Evolutionary conservation across 2,329 filamentous ascomycete species (phyloP), one percentile per base, ranked within the genome.

Genomic region (Fusarium odoratissimum): DNA sequence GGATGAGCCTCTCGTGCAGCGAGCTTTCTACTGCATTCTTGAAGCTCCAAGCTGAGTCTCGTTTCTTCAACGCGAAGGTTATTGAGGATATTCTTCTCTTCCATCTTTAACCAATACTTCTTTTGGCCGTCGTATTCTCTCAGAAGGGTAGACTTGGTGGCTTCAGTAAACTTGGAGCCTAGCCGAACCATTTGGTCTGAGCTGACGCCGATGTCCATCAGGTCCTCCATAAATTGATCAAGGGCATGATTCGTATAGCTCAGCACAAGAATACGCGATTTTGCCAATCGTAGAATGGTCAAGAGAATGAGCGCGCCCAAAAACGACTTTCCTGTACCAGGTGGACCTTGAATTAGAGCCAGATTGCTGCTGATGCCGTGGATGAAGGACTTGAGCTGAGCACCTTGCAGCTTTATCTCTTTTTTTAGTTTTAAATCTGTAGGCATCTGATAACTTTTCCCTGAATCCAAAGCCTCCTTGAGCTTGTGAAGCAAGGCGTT

Each of bases 281-380:
- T 25, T 0, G 87, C 89, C 9, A 84, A 74, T 2, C 87, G 77
- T 25, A 90, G 80, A 0, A 95, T 76, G 0, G 84, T 79, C 58
- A 90, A 90, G 0, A 89, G 87, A 2, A 91, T 82, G 5, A 92
- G 81, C 0, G 91, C 89, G 0, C 93, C 93, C 6, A 93, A 87
- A 69, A 93, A 93, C 0, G 91, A 93, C 72, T 95, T 95, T 2
- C 93, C 93, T 0, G 92, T 95, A 0, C 91, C 92, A 72, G 92
- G 93, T 3, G 93, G 93, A 0, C 92, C 92, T 82, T 94, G 92
- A 4, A 95, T 92, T 0, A 91, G 78, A 52, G 88, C 89, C 1
- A 94, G 79, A 1, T 81, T 79, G 12, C 86, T 86, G 0, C 78
- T 81, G 0, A 95, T 73, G 0, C 89, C 88, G 21, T 84, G 79